Base-by-base conservation (phyloP, 1,139 yeast species). In the Debaryomycetaceae sp. region DNA sequence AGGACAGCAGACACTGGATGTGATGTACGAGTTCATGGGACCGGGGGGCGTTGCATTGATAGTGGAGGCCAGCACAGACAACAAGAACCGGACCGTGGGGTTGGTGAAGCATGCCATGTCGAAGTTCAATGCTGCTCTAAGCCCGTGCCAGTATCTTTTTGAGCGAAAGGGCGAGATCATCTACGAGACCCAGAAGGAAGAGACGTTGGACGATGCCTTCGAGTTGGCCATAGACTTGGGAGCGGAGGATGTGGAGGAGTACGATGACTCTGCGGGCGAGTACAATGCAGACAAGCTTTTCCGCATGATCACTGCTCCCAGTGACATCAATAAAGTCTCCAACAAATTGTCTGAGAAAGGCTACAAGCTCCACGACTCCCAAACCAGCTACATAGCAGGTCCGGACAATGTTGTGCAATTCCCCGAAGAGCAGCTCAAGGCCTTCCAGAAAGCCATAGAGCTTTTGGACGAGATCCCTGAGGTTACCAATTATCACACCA, bases 41-140 rank as follows among this genome's bases (percentile, higher is more conserved):
- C 96, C 97, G 0, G 95, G 91, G 2, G 96, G 96, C 0, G 87
- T 87, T 3, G 88, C 96, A 0, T 71, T 89, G 39, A 77, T 92
- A 5, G 78, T 89, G 6, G 96, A 87, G 53, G 91, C 95, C 0
- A 70, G 81, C 39, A 91, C 98, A 0, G 97, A 91, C 59, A 92
- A 88, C 61, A 87, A 86, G 60, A 82, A 86, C 41, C 70, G 98
- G 40, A 83, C 97, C 0, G 78, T 89, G 22, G 83, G 87, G 18
- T 71, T 75, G 40, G 83, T 92, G 5, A 80, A 92, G 52, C 79
- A 87, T 9, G 84, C 88, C 3, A 79, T 92, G 62, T 76, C 81
- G 36, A 87, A 86, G 52, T 76, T 69, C 52, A 78, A 78, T 38
- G 92, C 94, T 2, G 72, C 81, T 15, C 65, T 87, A 59, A 78